Percentiles rank a stretch among this genome's conserved stretches.
These are phyloP conservation scores for Entelexis sorbosivorans DNA, from an alignment of 1,139 yeast genomes.

Conservation along the genomic window DNA sequence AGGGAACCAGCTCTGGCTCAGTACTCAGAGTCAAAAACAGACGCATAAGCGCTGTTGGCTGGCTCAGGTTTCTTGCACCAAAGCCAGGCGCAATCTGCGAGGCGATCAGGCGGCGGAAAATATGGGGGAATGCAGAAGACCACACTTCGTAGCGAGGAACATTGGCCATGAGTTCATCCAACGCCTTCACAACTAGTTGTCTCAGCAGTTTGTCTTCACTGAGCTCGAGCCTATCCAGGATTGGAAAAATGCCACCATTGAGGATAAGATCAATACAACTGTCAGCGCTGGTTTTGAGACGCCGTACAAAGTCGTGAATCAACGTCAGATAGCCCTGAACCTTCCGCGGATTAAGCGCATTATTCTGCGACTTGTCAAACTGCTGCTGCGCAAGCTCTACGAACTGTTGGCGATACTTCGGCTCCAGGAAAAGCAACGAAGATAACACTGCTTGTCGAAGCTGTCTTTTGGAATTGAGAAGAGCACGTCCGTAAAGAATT, in stretches of 20 bases:
- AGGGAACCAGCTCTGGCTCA: conserved; percentile 35
- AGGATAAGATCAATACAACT: conserved; percentile 36
- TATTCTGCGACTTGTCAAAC: neutral
- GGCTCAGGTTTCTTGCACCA: conserved; percentile 68
- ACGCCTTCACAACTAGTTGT: conserved; percentile 28
- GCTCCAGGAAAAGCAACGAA: conserved; percentile 52
- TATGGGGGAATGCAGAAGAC: conserved; percentile 42
- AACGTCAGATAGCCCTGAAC: conserved; percentile 64
- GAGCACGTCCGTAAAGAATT: conserved; percentile 79
- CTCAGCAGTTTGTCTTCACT: conserved; percentile 30
- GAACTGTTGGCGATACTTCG: conserved; percentile 68
- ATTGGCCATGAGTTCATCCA: conserved; percentile 26
- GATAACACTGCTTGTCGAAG: conserved; percentile 68
- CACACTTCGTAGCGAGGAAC: conserved; percentile 38
- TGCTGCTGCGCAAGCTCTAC: conserved; percentile 55
- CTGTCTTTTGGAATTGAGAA: conserved; percentile 35
- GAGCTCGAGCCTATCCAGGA: conserved; percentile 26
- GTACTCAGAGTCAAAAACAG: conserved; percentile 55
- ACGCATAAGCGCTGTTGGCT: conserved; percentile 65
- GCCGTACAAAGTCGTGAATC: conserved; percentile 49
- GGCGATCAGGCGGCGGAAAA: conserved; percentile 45
- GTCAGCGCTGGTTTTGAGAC: conserved; percentile 51
- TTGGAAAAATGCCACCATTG: conserved; percentile 44
- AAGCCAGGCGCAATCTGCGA: conserved; percentile 55
- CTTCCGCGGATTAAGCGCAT: conserved; percentile 35